Evolutionary conservation across 225 moss, liverwort and hornwort genomes (phyloP).

Genomic region (Marchantia polymorpha): DNA sequence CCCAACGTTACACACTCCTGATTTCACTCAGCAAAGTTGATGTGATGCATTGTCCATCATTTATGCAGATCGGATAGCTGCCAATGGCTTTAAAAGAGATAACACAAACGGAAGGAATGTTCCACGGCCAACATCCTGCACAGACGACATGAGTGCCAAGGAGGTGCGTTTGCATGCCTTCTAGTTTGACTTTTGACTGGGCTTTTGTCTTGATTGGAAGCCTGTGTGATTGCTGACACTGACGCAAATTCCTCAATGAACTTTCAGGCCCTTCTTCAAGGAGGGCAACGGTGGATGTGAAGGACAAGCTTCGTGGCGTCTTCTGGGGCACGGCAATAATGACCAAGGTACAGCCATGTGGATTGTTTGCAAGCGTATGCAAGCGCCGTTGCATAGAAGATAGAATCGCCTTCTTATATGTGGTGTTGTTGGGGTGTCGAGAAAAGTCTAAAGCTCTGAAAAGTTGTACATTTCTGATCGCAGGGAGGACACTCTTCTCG

Average conservation of each 20-base stretch:
- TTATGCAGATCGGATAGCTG: constrained; percentile 26
- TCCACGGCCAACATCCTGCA: constrained; percentile 26
- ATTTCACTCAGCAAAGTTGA: background rate
- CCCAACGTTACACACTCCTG: too few species aligned
- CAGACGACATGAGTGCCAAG: constrained; percentile 37
- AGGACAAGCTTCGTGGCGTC: background rate
- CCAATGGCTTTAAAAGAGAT: constrained; percentile 34
- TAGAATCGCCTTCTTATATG: too few species aligned
- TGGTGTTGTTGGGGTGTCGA: background rate
- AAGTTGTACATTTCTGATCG: background rate
- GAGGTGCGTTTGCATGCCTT: constrained; percentile 22
- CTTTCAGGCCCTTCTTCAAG: constrained; percentile 23
- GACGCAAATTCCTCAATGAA: background rate
- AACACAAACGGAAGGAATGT: constrained; percentile 24
- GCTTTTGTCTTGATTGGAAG: background rate
- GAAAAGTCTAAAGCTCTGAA: background rate
- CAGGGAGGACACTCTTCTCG: constrained; percentile 27
- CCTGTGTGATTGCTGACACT: background rate
- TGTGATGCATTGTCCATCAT: background rate
- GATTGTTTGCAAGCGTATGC: background rate
- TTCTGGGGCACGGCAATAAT: constrained; percentile 4
- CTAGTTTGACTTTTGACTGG: background rate
- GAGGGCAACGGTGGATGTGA: constrained; percentile 41
- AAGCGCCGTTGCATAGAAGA: background rate
- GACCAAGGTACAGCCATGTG: constrained; percentile 22